Evolutionary conservation across 345 rosid genomes (phyloP).

Genomic region (Raphanus sativus): DNA sequence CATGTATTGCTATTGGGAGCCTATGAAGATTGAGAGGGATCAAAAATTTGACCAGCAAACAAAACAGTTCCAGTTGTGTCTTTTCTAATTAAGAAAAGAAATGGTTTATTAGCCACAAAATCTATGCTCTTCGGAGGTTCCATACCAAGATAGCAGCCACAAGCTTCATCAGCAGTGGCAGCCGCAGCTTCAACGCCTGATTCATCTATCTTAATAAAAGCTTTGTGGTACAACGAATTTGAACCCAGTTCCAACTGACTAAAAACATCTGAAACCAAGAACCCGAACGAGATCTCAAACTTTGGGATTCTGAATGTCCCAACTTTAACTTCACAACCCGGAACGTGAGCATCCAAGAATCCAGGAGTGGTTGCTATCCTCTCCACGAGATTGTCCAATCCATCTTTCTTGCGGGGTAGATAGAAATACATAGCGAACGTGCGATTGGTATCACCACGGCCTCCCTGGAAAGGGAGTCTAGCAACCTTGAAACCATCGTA

Average conservation of each 20-base stretch:
- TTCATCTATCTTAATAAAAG: constrained; percentile 3
- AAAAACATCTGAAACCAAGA: not conserved
- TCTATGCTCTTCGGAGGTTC: not conserved
- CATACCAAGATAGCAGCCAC: not conserved
- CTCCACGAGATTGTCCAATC: not conserved
- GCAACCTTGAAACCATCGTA: constrained; percentile 20
- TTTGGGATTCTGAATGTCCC: not conserved
- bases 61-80: constrained; percentile 5
- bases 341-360: constrained; percentile 15
- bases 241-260: not conserved
- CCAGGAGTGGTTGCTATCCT: constrained; percentile 2
- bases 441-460: not conserved
- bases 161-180: not conserved
- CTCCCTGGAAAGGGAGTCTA: not conserved
- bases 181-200: constrained; percentile 24
- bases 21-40: not conserved
- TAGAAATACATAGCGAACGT: constrained; percentile 17
- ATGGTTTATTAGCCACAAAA: constrained; percentile 31
- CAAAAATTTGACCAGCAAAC: constrained; percentile 4
- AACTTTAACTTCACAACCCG: not conserved
- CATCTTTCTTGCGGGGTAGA: not conserved
- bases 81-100: constrained; percentile 27
- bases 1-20: not conserved
- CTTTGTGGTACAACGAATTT: not conserved
- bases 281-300: constrained; percentile 9